Evolutionary conservation across 1,284 basidiomycete genomes (phyloP), one percentile per base, ranked within the genome.

Genomic region (Melampsora americana): DNA sequence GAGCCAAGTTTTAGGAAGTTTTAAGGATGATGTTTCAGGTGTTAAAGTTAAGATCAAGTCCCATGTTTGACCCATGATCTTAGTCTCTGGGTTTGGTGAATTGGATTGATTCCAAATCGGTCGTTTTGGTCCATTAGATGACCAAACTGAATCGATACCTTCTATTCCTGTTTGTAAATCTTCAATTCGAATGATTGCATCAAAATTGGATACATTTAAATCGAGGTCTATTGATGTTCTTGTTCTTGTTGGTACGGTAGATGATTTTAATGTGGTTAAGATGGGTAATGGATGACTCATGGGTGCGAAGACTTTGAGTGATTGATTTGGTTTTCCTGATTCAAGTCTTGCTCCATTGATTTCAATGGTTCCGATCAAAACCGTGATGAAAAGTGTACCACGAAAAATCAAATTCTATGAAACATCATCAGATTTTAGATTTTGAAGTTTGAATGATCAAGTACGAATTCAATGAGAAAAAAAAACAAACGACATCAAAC

Each of bases 211-310:
- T 18, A 23, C 66, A 60, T n/a, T 76, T 39, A 6, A 61, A 65
- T 23, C 18, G 32, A 50, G 30, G n/a, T 61, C 16, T 44, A 60
- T 7, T 28, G 3, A 14, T 2, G 12, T 20, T 20, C 2, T 23
- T 9, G 53, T 11, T 23, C 30, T 56, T 28, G 32, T 2, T 35
- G 44, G 16, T 56, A 62, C 42, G 20, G 64, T 18, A 46, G 53
- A 20, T 62, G 65, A 14, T 16, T 44, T 30, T 5, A 28, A 28
- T 23, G 66, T 11, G 26, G 42, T 69, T 18, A 76, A 46, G 59
- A 76, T 62, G 7, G 73, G 73, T 20, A 68, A 53, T 12, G 73
- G 73, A 44, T 76, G 73, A 64, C 28, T 69, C 3, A 60, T 30
- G 1, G 73, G 73, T 20, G 73, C 73, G 32, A 76, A 76, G n/a